A percentile compares a stretch with the other conserved stretches of the same genome.
phyloP scores from a whole-genome alignment of 495 filamentous ascomycete genomes.

The Hypoxylon subgilvum region DNA sequence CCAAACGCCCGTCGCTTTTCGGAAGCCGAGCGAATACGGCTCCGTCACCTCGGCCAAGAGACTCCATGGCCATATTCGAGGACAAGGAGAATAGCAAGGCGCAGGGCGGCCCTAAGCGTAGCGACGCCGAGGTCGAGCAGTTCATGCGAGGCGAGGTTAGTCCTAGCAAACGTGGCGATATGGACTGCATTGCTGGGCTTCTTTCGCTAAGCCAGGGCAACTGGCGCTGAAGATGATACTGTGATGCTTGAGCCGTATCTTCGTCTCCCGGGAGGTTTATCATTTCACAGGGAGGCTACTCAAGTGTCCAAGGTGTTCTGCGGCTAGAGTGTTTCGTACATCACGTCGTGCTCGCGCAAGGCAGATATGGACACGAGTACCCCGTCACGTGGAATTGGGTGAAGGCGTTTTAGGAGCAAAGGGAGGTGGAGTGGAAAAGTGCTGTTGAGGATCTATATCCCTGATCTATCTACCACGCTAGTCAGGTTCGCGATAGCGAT shows the following conservation, averaged over 20 bases:
- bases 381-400: neutral
- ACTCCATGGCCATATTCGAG: conserved; percentile 49
- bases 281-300: neutral
- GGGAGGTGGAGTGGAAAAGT: neutral
- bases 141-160: conserved; percentile 69
- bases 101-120: conserved; percentile 4
- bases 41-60: conserved; percentile 27
- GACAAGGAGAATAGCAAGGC: conserved; percentile 38
- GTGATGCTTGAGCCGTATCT: neutral
- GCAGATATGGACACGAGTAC: neutral
- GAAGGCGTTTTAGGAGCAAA: conserved; percentile 12
- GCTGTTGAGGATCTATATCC: no score
- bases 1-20: conserved; percentile 33
- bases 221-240: conserved; percentile 49
- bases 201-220: conserved; percentile 70
- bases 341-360: no score
- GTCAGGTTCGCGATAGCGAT: no score
- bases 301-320: neutral
- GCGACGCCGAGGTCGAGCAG: conserved; percentile 64
- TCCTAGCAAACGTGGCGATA: conserved; percentile 67
- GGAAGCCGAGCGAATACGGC: conserved; percentile 45
- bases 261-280: no score
- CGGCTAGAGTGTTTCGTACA: no score
- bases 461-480: no score
- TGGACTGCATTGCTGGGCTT: conserved; percentile 80